Conservation (phyloP, 164 flowering plant genomes). For the Vitis rotundifolia region DNA sequence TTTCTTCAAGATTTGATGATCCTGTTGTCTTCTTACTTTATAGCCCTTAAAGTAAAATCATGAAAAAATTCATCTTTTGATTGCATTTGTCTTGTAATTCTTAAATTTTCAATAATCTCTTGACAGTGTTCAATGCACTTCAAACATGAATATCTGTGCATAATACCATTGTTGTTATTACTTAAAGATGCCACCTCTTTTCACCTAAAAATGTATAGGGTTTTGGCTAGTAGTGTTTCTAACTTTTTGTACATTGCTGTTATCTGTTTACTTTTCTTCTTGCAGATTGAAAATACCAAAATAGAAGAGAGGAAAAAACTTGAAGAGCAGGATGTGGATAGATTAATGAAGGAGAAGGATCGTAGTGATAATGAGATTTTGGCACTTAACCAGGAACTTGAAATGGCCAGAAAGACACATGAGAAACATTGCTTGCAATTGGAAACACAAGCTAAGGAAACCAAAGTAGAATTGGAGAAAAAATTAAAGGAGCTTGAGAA, state of each 20-base stretch:
- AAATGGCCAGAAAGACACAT: slow-evolving; percentile 39
- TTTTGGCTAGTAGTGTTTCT: neutral
- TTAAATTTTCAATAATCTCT: neutral
- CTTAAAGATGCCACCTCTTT: too few species aligned
- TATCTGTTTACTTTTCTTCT: neutral
- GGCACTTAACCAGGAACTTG: slow-evolving; percentile 56
- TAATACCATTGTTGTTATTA: neutral
- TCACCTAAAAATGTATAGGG: neutral
- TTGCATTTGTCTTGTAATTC: neutral
- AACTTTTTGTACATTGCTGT: neutral
- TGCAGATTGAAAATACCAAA: slow-evolving; percentile 68
- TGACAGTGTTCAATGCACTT: neutral
- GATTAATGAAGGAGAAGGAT: slow-evolving; percentile 60
- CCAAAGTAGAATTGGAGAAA: slow-evolving; percentile 46
- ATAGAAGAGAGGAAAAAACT: slow-evolving; percentile 66
- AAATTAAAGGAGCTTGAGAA: slow-evolving; percentile 62
- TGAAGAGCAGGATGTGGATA: slow-evolving; percentile 58
- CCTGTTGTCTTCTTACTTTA: neutral
- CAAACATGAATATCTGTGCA: neutral
- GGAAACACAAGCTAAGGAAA: slow-evolving; percentile 51
- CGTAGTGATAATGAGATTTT: slow-evolving; percentile 44
- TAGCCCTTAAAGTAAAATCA: too few species aligned
- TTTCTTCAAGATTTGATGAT: too few species aligned
- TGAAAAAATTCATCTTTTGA: too few species aligned
- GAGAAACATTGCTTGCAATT: slow-evolving; percentile 45